A percentile compares a stretch with the other conserved stretches of the same genome.
Conservation (phyloP, 805 yeast species). For the Wickerhamomyces xylosicus region DNA sequence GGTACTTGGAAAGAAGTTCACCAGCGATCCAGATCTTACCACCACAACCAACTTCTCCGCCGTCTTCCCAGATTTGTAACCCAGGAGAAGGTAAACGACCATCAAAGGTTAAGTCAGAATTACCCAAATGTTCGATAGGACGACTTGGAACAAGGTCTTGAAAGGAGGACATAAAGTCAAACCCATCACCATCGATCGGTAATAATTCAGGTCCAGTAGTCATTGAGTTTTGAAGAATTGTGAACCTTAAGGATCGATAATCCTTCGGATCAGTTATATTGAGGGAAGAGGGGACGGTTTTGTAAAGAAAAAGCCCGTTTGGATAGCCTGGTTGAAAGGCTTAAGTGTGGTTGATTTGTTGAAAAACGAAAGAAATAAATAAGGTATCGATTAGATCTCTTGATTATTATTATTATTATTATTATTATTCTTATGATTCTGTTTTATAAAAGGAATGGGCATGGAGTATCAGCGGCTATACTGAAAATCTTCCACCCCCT, state of each 20-base stretch:
- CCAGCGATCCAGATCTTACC: slow-evolving; percentile 58
- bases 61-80: slow-evolving; percentile 38
- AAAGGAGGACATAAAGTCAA: slow-evolving; percentile 6
- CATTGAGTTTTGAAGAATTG: background rate
- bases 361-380: background rate
- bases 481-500: too few relatives aligned
- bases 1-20: slow-evolving; percentile 37
- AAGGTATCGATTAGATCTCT: background rate
- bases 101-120: slow-evolving; percentile 27
- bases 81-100: slow-evolving; percentile 25
- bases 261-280: too few relatives aligned
- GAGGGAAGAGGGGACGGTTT: background rate
- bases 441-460: too few relatives aligned
- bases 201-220: background rate
- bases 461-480: too few relatives aligned
- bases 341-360: background rate
- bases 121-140: slow-evolving; percentile 27
- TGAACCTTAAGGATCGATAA: background rate
- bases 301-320: slow-evolving; percentile 1
- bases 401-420: background rate
- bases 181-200: background rate
- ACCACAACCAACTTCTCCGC: slow-evolving; percentile 54
- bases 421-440: too few relatives aligned
- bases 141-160: slow-evolving; percentile 25
- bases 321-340: background rate